Evolutionary conservation across 2,329 filamentous ascomycete genomes (phyloP), one percentile per base, ranked within the genome.

Genomic region (Aspergillus awamori): DNA sequence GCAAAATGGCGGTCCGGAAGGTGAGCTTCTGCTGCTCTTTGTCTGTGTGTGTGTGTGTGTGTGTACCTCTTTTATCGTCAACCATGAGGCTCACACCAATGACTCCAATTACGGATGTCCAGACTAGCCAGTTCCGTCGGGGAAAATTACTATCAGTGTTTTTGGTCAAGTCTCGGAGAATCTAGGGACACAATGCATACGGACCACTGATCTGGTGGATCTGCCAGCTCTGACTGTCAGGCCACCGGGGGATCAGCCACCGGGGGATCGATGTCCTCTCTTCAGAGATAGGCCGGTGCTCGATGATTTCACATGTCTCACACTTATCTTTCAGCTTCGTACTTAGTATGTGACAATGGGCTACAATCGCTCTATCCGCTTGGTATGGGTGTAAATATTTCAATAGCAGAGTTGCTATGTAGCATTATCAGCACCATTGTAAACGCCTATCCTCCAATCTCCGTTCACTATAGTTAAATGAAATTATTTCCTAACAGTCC

Each of bases 401-500:
- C 33, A 47, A 11, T 22, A 33, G 17, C 28, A 28, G 22, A 17
- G 8, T 45, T 36, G 41, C 26, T 30, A n/a, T 15, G 4, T 36
- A 15, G 33, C 33, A 36, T 36, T 33, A 28, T 33, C 26, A 47
- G 8, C 24, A 47, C 17, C 47, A 36, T 47, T n/a, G 41, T 41
- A 56, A 39, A 30, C 3, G 13, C 30, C 47, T 15, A 15, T 13
- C 47, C 48, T 13, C 45, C 26, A 49, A 30, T 20, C 11, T 43
- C 38, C 52, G 17, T 22, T 48, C 48, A 51, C 28, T 43, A 54
- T 47, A 62, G 53, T 53, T 59, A 62, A 60, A 60, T 58, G 24
- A 30, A 58, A 60, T 39, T 60, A 63, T 60, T 65, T 47, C 36
- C 47, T 45, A 62, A 57, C 26, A 52, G 58, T 62, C 54, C 63